Conservation (phyloP, 352 stramenopile genomes). For the Peronosclerospora sorghi region DNA sequence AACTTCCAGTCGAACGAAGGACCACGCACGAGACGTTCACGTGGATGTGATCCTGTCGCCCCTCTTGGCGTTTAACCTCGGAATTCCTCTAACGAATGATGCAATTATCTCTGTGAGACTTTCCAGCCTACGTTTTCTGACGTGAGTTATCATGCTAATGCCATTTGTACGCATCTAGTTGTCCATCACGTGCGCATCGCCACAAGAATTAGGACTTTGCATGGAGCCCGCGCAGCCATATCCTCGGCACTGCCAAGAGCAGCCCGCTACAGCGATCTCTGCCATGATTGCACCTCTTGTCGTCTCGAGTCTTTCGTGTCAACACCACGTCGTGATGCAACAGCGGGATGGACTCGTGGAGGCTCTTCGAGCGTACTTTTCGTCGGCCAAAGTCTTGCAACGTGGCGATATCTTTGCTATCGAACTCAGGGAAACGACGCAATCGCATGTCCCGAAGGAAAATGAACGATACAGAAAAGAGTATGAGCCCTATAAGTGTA, state of each 20-base stretch:
- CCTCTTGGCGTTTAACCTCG: slow-evolving; percentile 71
- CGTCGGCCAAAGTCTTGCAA: slow-evolving; percentile 48
- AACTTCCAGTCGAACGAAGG: neutral
- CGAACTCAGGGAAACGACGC: slow-evolving; percentile 32
- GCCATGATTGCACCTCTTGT: slow-evolving; percentile 57
- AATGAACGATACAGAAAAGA: slow-evolving; percentile 12
- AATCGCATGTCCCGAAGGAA: slow-evolving; percentile 13
- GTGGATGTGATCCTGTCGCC: slow-evolving; percentile 39
- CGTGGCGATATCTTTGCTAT: slow-evolving; percentile 59
- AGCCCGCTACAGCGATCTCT: slow-evolving; percentile 36
- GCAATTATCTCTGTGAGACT: slow-evolving; percentile 23
- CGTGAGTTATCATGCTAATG: neutral
- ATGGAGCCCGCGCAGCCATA: slow-evolving; percentile 16
- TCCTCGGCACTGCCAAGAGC: slow-evolving; percentile 40
- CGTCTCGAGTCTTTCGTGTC: slow-evolving; percentile 49
- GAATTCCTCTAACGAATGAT: slow-evolving; percentile 30
- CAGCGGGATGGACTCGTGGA: slow-evolving; percentile 44
- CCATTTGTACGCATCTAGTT: slow-evolving; percentile 13
- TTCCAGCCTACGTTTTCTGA: neutral
- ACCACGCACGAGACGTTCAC: neutral
- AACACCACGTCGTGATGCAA: slow-evolving; percentile 41
- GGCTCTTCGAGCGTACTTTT: slow-evolving; percentile 52
- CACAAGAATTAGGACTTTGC: slow-evolving; percentile 39
- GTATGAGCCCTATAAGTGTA: slow-evolving; percentile 30
- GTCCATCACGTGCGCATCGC: slow-evolving; percentile 22